Conservation (phyloP, 495 filamentous ascomycete species). For the Neurospora sp. region DNA sequence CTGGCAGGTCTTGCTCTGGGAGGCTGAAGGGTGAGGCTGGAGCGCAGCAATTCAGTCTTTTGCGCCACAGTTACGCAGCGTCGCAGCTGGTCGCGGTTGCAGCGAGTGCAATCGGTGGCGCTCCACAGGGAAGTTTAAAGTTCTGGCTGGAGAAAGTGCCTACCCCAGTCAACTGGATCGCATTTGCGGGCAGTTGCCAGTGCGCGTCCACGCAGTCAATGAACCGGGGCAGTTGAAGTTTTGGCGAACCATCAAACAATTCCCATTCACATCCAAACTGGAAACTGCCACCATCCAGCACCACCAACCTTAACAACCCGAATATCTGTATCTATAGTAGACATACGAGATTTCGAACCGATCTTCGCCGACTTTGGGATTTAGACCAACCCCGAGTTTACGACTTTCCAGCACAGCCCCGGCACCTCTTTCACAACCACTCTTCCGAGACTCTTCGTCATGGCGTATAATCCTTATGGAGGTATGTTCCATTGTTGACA, state of each 20-base stretch:
- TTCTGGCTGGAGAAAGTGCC: background rate
- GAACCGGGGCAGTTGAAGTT: constrained; percentile 4
- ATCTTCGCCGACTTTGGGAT: background rate
- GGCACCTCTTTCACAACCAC: background rate
- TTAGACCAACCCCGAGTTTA: background rate
- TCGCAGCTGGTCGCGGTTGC: background rate
- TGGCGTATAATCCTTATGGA: constrained; percentile 75
- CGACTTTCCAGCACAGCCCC: background rate
- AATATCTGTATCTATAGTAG: background rate
- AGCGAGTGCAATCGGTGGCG: background rate
- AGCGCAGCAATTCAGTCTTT: background rate
- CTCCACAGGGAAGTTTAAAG: background rate
- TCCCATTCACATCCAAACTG: background rate
- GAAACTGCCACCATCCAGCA: background rate
- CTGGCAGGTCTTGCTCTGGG: background rate
- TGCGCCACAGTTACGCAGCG: background rate
- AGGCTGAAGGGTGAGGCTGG: background rate
- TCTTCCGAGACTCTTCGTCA: constrained; percentile 14
- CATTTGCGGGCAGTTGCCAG: background rate
- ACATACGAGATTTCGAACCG: background rate
- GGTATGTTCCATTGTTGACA: constrained; percentile 36
- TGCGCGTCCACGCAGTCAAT: background rate
- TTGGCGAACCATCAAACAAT: constrained; percentile 4
- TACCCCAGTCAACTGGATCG: background rate
- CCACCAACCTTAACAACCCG: background rate